Evolutionary conservation across 192 early-diverging fungal species (phyloP).

Genomic region (Helicostylum pulchrum): DNA sequence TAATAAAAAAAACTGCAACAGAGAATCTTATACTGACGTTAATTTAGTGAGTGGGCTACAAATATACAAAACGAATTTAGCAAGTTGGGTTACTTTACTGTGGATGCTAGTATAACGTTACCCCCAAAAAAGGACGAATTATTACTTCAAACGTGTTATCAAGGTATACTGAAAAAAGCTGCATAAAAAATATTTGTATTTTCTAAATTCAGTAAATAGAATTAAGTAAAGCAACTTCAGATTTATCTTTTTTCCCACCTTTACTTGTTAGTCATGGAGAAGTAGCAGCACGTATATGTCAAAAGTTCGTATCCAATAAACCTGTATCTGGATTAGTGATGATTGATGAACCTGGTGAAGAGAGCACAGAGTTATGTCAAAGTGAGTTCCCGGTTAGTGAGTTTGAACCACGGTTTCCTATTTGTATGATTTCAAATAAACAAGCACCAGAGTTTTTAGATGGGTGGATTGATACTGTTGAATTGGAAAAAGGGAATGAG

Average conservation of each 20-base stretch:
- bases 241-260: constrained; percentile 25
- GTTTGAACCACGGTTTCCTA: constrained; percentile 26
- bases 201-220: background rate
- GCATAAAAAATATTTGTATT: background rate
- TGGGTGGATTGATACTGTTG: constrained; percentile 14
- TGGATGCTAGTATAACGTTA: background rate
- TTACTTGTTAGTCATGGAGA: constrained; percentile 15
- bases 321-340: constrained; percentile 21
- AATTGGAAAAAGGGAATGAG: background rate
- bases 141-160: constrained; percentile 1
- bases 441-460: constrained; percentile 10
- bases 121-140: background rate
- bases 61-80: background rate
- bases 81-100: background rate
- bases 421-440: background rate
- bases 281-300: constrained; percentile 11
- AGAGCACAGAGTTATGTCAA: background rate
- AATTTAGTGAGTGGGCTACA: constrained; percentile 5
- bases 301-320: constrained; percentile 25
- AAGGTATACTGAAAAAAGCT: constrained; percentile 5
- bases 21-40: background rate
- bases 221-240: background rate
- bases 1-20: background rate
- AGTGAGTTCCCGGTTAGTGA: constrained; percentile 1
- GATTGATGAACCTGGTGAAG: background rate